Evolutionary conservation across 2,329 filamentous ascomycete species (phyloP), one percentile per base, ranked within the genome.

Genomic region (Colletotrichum siamense): DNA sequence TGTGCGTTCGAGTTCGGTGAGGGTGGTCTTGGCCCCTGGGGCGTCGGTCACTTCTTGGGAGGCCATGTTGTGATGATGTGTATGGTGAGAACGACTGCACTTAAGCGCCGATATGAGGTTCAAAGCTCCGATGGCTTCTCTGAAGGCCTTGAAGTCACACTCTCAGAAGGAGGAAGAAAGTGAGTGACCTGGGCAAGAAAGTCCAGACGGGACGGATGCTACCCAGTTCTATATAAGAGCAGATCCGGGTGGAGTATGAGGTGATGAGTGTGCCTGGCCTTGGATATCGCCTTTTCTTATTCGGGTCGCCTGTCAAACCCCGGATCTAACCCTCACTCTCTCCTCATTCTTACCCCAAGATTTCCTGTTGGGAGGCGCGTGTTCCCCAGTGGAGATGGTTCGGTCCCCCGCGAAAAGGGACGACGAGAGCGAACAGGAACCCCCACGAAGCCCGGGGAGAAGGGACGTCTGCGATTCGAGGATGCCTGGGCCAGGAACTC

Each of bases 1-100:
- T 13, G 71, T 49, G 16, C 80, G 80, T 61, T 84, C 83, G 65
- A 82, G 79, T 63, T 86, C 82, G 18, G 81, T 79, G 44, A 72
- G 39, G 72, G 81, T 79, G 28, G 78, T 79, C 55, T 81, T 80
- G 62, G 18, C 44, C 44, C 78, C 79, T 15, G 79, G 80, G 74
- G 73, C 78, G 64, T 83, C 81, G 16, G 73, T 73, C 32, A 79
- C 78, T 64, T 83, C 79, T n/a, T 44, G 69, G 8, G 77, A 75
- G 10, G 75, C 32, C 77, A 78, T 78, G 32, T 16, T 66, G 24
- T 34, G 30, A 13, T 24, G 30, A 15, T 26, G 8, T 24, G 59
- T 63, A 4, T 68, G 32, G 18, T 26, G 82, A 81, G 82, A 83
- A 49, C 63, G 63, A 66, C 36, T 34, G 5, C 36, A 66, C 15